These are phyloP conservation scores for Bruguiera sexangula DNA, from an alignment of 345 rosid species.

Conservation along the genomic window DNA sequence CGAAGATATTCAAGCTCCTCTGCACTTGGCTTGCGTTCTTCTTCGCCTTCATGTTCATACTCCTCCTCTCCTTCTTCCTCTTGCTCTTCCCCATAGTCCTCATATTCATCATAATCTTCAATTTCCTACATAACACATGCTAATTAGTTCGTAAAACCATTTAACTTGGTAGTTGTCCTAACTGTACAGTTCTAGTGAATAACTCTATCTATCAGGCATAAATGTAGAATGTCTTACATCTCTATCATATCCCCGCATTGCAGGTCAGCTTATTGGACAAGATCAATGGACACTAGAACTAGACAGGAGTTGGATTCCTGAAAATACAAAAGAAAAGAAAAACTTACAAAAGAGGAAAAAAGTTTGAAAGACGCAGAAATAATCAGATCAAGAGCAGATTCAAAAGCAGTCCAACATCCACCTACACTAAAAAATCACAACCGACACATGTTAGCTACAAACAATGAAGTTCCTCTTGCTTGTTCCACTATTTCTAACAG, in stretches of 20 bases:
- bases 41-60: conserved; percentile 38
- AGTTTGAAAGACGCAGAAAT: too few relatives aligned
- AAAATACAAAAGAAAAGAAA: neutral
- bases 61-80: conserved; percentile 36
- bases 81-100: conserved; percentile 39
- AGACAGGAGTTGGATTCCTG: neutral
- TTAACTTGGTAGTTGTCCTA: neutral
- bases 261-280: neutral
- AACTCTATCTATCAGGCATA: neutral
- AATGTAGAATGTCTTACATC: conserved; percentile 37
- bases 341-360: neutral
- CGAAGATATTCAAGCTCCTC: conserved; percentile 60
- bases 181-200: neutral
- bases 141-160: neutral
- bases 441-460: too few relatives aligned
- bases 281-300: neutral
- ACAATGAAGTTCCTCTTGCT: too few relatives aligned
- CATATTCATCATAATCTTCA: conserved; percentile 55
- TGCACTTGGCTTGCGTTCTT: conserved; percentile 48
- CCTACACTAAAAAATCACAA: too few relatives aligned
- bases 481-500: too few relatives aligned
- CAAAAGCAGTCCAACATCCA: too few relatives aligned
- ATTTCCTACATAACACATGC: conserved; percentile 22
- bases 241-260: conserved; percentile 46
- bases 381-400: too few relatives aligned